Conservation (phyloP, 345 rosid genomes). For the Bruguiera parviflora region DNA sequence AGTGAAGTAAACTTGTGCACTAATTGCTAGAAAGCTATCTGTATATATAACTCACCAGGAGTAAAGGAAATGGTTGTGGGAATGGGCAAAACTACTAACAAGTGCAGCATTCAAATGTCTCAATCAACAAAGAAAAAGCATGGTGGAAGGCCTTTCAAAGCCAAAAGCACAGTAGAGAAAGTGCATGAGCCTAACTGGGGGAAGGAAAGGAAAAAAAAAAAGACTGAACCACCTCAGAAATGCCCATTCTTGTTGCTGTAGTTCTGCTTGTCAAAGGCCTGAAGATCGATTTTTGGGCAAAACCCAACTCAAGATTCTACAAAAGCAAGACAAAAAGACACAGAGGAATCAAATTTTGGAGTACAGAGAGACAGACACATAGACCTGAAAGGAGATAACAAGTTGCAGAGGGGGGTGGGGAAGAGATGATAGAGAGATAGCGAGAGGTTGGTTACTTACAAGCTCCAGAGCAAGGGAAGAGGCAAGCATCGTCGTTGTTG, state of each 20-base stretch:
- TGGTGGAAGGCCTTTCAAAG: background rate
- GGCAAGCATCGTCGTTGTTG: background rate
- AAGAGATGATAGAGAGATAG: background rate
- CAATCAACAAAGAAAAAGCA: too few relatives aligned
- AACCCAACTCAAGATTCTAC: constrained; percentile 10
- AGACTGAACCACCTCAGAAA: background rate
- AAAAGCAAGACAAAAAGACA: background rate
- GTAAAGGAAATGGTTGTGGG: too few relatives aligned
- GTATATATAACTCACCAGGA: too few relatives aligned
- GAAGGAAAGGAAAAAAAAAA: background rate
- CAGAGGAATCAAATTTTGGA: background rate
- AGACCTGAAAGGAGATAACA: too few relatives aligned
- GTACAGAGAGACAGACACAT: background rate
- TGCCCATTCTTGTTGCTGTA: background rate
- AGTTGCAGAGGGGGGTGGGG: too few relatives aligned
- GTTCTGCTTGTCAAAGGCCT: background rate
- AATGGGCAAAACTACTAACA: too few relatives aligned
- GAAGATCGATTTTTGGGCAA: background rate
- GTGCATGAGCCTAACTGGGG: background rate
- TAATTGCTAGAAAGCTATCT: too few relatives aligned
- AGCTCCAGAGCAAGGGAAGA: background rate
- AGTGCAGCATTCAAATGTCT: too few relatives aligned
- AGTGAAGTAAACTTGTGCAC: too few relatives aligned
- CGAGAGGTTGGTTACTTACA: background rate
- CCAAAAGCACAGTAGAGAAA: background rate